Base-by-base conservation (phyloP, 148 eudicot genomes). In the Amaranthus cruentus region DNA sequence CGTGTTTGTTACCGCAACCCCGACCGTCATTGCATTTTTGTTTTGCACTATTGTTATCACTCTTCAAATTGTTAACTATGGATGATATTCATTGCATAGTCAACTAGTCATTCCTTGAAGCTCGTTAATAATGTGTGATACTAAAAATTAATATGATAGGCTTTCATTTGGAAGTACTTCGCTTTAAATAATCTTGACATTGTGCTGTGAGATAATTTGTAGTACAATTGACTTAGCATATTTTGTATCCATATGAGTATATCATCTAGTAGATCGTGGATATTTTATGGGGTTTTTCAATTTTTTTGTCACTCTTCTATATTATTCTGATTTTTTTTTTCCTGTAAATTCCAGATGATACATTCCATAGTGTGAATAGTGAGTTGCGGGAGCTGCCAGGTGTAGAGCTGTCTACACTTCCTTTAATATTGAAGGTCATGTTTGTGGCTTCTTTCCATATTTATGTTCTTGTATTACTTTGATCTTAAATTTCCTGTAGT, bases 341-440 rank as follows among this genome's bases (percentile, higher is more conserved):
- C 9, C 7, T 58, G 62, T 71, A 68, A 73, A 55, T 59, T 72
- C 76, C 96, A 91, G 99, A 81, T 81, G 99, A 90, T 81, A 82
- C 87, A 69, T 90, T 82, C 77, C 90, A 86, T 70, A 82, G 80
- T 80, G 78, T 82, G 78, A 89, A 79, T 78, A 87, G 83, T 86
- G 97, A 88, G 80, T 66, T 95, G 69, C 83, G 88, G 83, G 99
- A 95, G 85, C 84, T 95, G 79, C 99, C 99, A 79, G 84, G 88
- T 5, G 93, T 95, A 82, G 96, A 88, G 84, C 83, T 92, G 7
- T 90, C 97, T 55, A 86, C 94, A 47, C 92, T 95, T n/a, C 96
- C 97, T 51, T 79, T 88, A 72, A 85, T 95, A 80, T 83, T 90
- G 60, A 95, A 95, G 99, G 99, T 93, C 75, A 56, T n/a, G 49